Evolutionary conservation across 2,329 filamentous ascomycete genomes (phyloP).

Genomic region (Metarhizium guizhouense): DNA sequence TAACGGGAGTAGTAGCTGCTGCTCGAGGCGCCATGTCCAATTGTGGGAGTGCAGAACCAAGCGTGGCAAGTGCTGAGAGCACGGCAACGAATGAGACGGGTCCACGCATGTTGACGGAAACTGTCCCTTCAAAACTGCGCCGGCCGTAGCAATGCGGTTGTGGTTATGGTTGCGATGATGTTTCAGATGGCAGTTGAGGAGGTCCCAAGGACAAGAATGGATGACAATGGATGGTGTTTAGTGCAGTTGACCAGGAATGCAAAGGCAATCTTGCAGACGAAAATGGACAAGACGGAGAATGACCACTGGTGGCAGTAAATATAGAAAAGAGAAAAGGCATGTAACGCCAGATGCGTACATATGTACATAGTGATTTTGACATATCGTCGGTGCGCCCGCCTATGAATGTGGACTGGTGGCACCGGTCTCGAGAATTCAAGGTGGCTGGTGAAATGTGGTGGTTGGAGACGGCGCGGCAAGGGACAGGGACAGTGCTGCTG

Average conservation of each 20-base stretch:
- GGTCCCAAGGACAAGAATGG: not conserved
- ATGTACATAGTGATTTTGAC: conserved; percentile 1
- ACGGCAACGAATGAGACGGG: conserved; percentile 19
- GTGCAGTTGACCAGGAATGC: not conserved
- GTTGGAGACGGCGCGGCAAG: not conserved
- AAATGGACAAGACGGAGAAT: not conserved
- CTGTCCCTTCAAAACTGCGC: not conserved
- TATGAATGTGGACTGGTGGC: not conserved
- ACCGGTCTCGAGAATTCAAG: not conserved
- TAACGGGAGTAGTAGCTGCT: conserved; percentile 6
- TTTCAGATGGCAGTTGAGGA: not conserved
- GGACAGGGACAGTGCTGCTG: not conserved
- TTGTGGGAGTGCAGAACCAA: conserved; percentile 19
- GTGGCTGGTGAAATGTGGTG: conserved; percentile 6
- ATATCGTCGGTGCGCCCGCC: not conserved
- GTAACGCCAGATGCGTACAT: too few relatives aligned
- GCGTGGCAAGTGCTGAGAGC: conserved; percentile 19
- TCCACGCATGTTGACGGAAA: conserved; percentile 20
- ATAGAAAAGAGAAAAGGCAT: not conserved
- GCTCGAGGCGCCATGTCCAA: conserved; percentile 15
- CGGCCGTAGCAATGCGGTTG: not conserved
- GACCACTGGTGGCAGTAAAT: not conserved
- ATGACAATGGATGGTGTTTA: not conserved
- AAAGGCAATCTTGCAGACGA: too few relatives aligned
- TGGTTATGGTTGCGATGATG: not conserved